These are phyloP conservation scores for Podaxis carcinomalis DNA, from an alignment of 768 basidiomycete genomes.

Conservation along the genomic window DNA sequence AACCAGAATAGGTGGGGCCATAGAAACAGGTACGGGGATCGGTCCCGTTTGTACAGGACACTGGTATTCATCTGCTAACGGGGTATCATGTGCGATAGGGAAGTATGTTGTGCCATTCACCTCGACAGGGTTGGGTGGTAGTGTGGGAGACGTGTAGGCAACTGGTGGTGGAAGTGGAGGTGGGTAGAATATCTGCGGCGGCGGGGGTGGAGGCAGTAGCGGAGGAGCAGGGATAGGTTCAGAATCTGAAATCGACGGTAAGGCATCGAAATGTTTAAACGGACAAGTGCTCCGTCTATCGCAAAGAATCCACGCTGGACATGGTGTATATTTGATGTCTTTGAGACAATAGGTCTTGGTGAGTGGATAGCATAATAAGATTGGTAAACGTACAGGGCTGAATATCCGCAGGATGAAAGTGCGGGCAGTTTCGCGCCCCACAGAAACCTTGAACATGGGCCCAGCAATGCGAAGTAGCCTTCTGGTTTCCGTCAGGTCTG, in stretches of 20 bases:
- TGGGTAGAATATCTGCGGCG: constrained; percentile 7
- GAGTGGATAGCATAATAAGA: neutral
- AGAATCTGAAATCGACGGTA: neutral
- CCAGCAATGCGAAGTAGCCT: constrained; percentile 29
- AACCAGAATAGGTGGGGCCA: constrained; percentile 1
- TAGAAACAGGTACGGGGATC: constrained; percentile 1
- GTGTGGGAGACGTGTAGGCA: neutral
- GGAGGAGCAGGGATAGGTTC: neutral
- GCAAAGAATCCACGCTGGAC: constrained; percentile 28
- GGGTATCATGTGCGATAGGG: constrained; percentile 1
- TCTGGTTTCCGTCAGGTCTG: constrained; percentile 8
- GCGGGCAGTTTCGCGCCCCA: constrained; percentile 5
- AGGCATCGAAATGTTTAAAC: constrained; percentile 23
- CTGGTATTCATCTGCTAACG: neutral
- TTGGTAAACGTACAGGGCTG: constrained; percentile 25
- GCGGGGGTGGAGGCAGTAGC: constrained; percentile 7
- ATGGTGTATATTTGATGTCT: constrained; percentile 33
- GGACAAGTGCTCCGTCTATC: constrained; percentile 19
- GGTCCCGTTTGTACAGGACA: neutral
- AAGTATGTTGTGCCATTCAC: constrained; percentile 15
- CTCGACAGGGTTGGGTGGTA: constrained; percentile 5
- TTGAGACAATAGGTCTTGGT: neutral
- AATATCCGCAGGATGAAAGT: constrained; percentile 25
- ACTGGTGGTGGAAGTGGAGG: constrained; percentile 6
- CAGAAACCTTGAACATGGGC: constrained; percentile 28